Evolutionary conservation across 2,329 filamentous ascomycete genomes (phyloP).

Genomic region (Cladobotryum protrusum): DNA sequence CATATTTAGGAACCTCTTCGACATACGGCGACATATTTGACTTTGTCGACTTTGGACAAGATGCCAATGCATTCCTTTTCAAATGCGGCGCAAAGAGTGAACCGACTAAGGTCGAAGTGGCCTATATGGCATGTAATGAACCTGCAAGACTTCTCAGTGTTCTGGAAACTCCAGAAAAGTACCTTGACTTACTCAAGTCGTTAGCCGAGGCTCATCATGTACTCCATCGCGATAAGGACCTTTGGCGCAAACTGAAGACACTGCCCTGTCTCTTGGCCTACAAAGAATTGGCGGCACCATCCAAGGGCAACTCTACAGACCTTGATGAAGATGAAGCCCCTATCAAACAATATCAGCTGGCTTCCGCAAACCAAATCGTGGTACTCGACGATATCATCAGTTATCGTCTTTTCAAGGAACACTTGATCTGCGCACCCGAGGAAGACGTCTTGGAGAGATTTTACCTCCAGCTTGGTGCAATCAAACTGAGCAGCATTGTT

Average conservation of each 20-base stretch:
- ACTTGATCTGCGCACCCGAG: conserved; percentile 79
- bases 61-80: conserved; percentile 83
- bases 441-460: conserved; percentile 83
- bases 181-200: conserved; percentile 73
- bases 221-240: conserved; percentile 70
- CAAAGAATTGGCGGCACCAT: conserved; percentile 55
- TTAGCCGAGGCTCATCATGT: conserved; percentile 65
- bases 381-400: conserved; percentile 84
- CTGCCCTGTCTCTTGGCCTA: conserved; percentile 78
- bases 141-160: conserved; percentile 75
- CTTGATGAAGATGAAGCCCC: conserved; percentile 57
- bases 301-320: conserved; percentile 42
- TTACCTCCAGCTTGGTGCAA: conserved; percentile 74
- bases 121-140: conserved; percentile 73
- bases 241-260: conserved; percentile 69
- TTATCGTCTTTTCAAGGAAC: conserved; percentile 80
- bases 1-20: conserved; percentile 68
- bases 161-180: conserved; percentile 77
- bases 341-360: conserved; percentile 74
- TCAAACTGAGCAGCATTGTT: conserved; percentile 68
- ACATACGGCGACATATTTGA: conserved; percentile 88
- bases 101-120: conserved; percentile 80
- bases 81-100: conserved; percentile 88
- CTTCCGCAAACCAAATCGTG: conserved; percentile 64
- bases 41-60: conserved; percentile 86